Conservation (phyloP, 768 basidiomycete genomes). For the Rhizopogon rudus region DNA sequence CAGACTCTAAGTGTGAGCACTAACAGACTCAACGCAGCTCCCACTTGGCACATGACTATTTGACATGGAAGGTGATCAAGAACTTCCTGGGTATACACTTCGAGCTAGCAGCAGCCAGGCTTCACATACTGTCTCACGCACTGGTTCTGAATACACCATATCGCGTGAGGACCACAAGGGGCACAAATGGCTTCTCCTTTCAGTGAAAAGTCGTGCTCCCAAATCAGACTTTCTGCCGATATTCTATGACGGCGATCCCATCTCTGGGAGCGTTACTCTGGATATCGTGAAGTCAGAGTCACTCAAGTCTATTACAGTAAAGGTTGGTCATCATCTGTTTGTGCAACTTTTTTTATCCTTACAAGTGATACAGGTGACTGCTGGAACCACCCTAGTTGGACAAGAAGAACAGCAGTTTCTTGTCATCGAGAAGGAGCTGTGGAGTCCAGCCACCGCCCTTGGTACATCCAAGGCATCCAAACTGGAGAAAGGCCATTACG, state of each 20-base stretch:
- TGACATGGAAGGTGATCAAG: constrained; percentile 5
- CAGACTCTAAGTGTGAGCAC: not conserved
- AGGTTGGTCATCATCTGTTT: constrained; percentile 4
- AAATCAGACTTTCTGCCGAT: constrained; percentile 36
- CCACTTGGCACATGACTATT: no score
- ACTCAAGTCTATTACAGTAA: constrained; percentile 42
- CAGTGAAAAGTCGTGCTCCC: constrained; percentile 39
- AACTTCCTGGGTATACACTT: constrained; percentile 15
- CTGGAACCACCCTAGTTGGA: constrained; percentile 46
- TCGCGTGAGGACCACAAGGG: constrained; percentile 37
- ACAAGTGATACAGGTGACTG: constrained; percentile 32
- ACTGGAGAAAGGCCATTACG: constrained; percentile 40
- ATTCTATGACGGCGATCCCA: constrained; percentile 42
- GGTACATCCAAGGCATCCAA: constrained; percentile 19
- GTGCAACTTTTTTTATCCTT: not conserved
- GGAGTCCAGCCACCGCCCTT: constrained; percentile 28
- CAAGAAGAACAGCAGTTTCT: constrained; percentile 51
- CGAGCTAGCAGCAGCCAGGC: not conserved
- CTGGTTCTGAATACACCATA: constrained; percentile 30
- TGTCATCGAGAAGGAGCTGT: constrained; percentile 38
- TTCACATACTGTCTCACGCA: not conserved
- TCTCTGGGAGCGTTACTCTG: constrained; percentile 48
- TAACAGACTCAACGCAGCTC: not conserved
- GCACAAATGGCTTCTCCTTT: constrained; percentile 43
- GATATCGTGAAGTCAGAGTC: constrained; percentile 45